phyloP scores from a whole-genome alignment of 2,329 filamentous ascomycete species.

The Colletotrichum graminicola region DNA sequence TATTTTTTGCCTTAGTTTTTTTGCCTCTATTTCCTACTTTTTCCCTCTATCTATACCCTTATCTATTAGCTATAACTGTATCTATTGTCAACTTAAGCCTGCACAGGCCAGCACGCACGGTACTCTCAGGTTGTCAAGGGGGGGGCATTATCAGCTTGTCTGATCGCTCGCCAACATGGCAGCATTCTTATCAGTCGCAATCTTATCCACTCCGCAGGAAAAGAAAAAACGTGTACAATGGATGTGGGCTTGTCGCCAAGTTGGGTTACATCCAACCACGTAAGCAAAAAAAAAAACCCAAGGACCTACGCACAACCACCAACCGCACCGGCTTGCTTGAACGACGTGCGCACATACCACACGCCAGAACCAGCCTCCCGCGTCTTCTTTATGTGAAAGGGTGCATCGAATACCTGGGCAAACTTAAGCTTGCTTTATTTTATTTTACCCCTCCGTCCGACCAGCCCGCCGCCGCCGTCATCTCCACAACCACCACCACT shows the following conservation, averaged over 20 bases:
- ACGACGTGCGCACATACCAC: slow-evolving; percentile 15
- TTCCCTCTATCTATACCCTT: too few species aligned
- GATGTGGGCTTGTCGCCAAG: slow-evolving; percentile 5
- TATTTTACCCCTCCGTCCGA: slow-evolving; percentile 10
- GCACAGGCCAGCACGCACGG: too few species aligned
- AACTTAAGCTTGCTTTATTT: background rate
- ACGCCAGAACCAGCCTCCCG: slow-evolving; percentile 24
- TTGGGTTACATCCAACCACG: background rate
- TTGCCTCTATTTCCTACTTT: too few species aligned
- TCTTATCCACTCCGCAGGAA: background rate
- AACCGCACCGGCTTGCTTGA: background rate
- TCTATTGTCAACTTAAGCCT: too few species aligned
- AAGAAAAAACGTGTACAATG: background rate
- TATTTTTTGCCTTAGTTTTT: too few species aligned
- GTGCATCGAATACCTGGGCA: background rate
- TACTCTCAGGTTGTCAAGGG: too few species aligned
- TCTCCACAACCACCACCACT: background rate
- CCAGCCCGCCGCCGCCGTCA: background rate
- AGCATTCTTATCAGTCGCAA: background rate
- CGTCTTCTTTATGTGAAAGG: slow-evolving; percentile 13
- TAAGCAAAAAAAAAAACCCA: slow-evolving; percentile 21
- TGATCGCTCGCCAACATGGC: too few species aligned
- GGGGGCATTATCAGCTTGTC: too few species aligned
- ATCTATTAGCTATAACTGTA: too few species aligned
- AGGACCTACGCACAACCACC: background rate